These are phyloP conservation scores for Eucalyptus guilfoylei DNA, from an alignment of 345 rosid genomes.

Conservation along the genomic window DNA sequence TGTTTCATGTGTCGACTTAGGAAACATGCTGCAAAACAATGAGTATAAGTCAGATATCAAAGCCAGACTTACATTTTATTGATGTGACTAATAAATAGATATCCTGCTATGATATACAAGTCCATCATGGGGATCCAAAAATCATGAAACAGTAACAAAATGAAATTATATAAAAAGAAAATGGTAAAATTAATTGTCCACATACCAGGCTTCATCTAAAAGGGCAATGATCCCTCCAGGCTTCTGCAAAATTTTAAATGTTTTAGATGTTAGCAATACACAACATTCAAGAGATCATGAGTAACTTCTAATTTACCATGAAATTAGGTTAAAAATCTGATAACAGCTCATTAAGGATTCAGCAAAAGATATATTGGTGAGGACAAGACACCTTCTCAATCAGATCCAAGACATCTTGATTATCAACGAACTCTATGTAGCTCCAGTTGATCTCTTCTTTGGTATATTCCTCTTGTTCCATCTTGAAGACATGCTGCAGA, in stretches of 20 bases:
- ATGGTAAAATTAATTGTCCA: neutral
- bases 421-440: conserved; percentile 99
- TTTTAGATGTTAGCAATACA: neutral
- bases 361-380: neutral
- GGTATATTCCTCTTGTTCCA: conserved; percentile 99
- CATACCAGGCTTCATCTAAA: conserved; percentile 98
- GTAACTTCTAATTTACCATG: neutral
- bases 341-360: neutral
- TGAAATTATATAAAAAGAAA: neutral
- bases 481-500: conserved; percentile 93
- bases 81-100: neutral
- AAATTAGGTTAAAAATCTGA: neutral
- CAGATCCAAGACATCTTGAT: conserved; percentile 96
- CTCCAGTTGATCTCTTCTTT: conserved; percentile 99
- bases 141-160: neutral
- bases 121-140: neutral
- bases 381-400: conserved; percentile 66
- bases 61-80: neutral
- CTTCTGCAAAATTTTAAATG: conserved; percentile 32
- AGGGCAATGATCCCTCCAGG: conserved; percentile 99
- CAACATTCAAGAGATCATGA: neutral
- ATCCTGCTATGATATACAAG: neutral
- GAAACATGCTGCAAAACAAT: conserved; percentile 77
- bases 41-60: neutral
- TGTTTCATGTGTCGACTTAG: conserved; percentile 98